Conservation (phyloP, 2,329 filamentous ascomycete genomes). For the Phialemoniopsis sp. region DNA sequence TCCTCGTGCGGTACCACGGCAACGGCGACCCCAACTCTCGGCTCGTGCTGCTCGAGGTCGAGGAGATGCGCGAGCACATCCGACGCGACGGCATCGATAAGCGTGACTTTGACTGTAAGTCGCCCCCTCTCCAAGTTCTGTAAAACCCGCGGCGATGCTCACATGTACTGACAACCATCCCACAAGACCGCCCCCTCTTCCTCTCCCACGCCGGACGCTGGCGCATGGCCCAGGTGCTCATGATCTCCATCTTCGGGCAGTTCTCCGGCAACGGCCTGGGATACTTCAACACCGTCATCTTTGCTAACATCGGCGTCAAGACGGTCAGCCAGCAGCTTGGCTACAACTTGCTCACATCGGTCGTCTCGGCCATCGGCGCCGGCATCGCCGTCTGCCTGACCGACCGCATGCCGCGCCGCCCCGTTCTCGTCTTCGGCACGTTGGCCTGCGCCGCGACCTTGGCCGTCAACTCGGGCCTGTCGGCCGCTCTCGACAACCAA, state of each 20-base stretch:
- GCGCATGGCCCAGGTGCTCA: slow-evolving; percentile 41
- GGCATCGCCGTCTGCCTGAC: slow-evolving; percentile 35
- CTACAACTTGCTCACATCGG: slow-evolving; percentile 42
- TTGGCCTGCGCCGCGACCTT: slow-evolving; percentile 34
- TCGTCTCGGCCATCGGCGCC: slow-evolving; percentile 39
- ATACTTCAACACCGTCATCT: slow-evolving; percentile 47
- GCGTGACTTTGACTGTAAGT: slow-evolving; percentile 31
- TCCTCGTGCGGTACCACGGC: slow-evolving; percentile 37
- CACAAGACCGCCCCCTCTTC: slow-evolving; percentile 33
- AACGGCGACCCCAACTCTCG: slow-evolving; percentile 32
- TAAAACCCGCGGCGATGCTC: too few species aligned
- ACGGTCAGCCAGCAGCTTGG: slow-evolving; percentile 32
- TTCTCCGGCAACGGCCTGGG: slow-evolving; percentile 46
- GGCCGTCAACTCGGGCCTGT: slow-evolving; percentile 40
- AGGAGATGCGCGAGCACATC: slow-evolving; percentile 38
- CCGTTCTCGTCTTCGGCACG: slow-evolving; percentile 39
- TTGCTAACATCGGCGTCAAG: slow-evolving; percentile 30
- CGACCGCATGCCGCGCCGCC: slow-evolving; percentile 41
- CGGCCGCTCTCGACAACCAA: slow-evolving; percentile 26
- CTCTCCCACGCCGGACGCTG: slow-evolving; percentile 39
- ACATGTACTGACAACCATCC: background rate
- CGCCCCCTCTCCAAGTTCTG: background rate
- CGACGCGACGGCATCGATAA: slow-evolving; percentile 41
- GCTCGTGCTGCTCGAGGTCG: slow-evolving; percentile 33
- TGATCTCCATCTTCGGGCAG: slow-evolving; percentile 47